phyloP scores from a whole-genome alignment of 768 basidiomycete genomes.

The Guyanaporus albipodus region DNA sequence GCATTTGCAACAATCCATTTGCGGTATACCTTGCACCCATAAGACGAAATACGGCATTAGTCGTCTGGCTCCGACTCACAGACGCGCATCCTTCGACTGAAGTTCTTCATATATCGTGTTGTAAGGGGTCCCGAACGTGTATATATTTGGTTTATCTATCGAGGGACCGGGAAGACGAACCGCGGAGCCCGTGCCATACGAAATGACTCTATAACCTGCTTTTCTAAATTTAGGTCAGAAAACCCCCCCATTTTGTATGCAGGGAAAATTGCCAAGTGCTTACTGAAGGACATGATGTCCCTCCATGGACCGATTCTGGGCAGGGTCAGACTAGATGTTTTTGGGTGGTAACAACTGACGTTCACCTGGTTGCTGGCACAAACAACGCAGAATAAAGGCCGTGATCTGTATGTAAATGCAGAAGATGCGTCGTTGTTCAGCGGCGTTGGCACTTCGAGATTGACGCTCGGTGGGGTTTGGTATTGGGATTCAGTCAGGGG shows the following conservation, averaged over 20 bases:
- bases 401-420: constrained; percentile 46
- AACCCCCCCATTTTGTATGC: not conserved
- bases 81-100: constrained; percentile 68
- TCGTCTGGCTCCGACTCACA: constrained; percentile 51
- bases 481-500: constrained; percentile 15
- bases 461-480: constrained; percentile 11
- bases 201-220: constrained; percentile 87
- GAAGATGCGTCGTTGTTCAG: constrained; percentile 8
- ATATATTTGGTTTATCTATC: constrained; percentile 97
- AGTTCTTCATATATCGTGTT: constrained; percentile 93
- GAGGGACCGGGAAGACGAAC: constrained; percentile 95
- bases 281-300: constrained; percentile 88
- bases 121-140: constrained; percentile 95
- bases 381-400: constrained; percentile 93
- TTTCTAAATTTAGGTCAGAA: constrained; percentile 51
- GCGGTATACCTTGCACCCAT: constrained; percentile 68
- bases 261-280: constrained; percentile 40
- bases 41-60: constrained; percentile 8
- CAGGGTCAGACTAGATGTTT: constrained; percentile 12
- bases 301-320: constrained; percentile 96
- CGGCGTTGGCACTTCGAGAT: not conserved
- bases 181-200: constrained; percentile 94
- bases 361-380: constrained; percentile 97
- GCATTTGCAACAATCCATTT: constrained; percentile 92
- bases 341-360: not conserved